Conservation (phyloP, 2,329 filamentous ascomycete genomes). For the Exophiala bonariae region DNA sequence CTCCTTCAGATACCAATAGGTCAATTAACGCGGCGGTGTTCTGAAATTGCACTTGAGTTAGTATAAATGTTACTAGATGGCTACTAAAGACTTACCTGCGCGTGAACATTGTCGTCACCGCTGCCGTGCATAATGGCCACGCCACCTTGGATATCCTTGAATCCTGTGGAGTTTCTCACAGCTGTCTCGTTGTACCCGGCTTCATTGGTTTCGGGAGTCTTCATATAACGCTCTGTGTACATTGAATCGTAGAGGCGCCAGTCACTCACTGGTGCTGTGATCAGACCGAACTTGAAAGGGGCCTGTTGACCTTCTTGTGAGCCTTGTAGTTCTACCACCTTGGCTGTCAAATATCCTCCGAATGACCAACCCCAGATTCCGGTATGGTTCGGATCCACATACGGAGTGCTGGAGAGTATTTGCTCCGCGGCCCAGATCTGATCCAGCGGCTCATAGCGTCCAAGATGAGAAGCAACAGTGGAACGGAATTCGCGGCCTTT, state of each 20-base stretch:
- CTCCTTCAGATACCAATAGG: conserved; percentile 58
- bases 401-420: conserved; percentile 47
- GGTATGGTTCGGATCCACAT: conserved; percentile 59
- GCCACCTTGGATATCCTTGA: conserved; percentile 61
- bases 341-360: conserved; percentile 66
- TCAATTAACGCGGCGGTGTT: conserved; percentile 64
- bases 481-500: conserved; percentile 65
- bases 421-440: conserved; percentile 67
- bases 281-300: conserved; percentile 62
- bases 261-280: conserved; percentile 66
- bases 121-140: conserved; percentile 66
- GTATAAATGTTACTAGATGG: too few species aligned
- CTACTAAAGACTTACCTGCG: too few species aligned
- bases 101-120: conserved; percentile 71
- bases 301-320: conserved; percentile 42
- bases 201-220: conserved; percentile 56
- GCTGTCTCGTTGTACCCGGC: conserved; percentile 63
- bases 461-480: conserved; percentile 59
- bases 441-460: conserved; percentile 63
- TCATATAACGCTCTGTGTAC: conserved; percentile 75
- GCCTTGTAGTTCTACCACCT: conserved; percentile 61
- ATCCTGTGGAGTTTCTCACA: conserved; percentile 59
- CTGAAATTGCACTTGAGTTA: too few species aligned
- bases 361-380: conserved; percentile 71
- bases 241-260: conserved; percentile 72